Evolutionary conservation across 257 asterid species (phyloP).

Genomic region (Scutellaria minor): DNA sequence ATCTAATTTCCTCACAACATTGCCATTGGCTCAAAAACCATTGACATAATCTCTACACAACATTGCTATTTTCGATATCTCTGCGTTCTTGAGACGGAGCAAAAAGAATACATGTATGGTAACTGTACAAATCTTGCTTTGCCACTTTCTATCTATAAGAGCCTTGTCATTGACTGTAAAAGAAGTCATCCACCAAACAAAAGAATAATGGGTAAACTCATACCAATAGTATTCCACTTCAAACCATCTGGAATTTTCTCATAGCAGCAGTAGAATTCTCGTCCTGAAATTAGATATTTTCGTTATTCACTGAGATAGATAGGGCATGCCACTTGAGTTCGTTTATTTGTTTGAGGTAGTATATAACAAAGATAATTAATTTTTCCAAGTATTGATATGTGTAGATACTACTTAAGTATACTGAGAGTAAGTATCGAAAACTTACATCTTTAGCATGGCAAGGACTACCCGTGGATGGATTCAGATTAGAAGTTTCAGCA

Average conservation of each 20-base stretch:
- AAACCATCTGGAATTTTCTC: conserved; percentile 53
- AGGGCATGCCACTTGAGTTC: too few species aligned
- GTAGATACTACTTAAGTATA: background rate
- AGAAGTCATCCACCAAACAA: conserved; percentile 25
- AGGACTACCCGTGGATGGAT: conserved; percentile 48
- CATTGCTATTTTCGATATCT: conserved; percentile 26
- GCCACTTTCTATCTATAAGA: conserved; percentile 42
- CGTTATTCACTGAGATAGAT: conserved; percentile 6
- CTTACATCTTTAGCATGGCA: conserved; percentile 59
- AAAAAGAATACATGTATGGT: conserved; percentile 39
- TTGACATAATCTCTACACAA: conserved; percentile 25
- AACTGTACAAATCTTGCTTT: conserved; percentile 57
- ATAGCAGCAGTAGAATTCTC: conserved; percentile 45
- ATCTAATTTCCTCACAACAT: background rate
- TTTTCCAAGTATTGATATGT: too few species aligned
- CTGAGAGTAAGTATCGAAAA: conserved; percentile 22
- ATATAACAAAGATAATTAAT: too few species aligned
- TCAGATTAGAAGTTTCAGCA: conserved; percentile 49
- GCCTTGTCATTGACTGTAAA: conserved; percentile 27
- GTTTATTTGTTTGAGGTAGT: too few species aligned
- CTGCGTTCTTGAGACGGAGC: conserved; percentile 29
- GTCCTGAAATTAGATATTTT: conserved; percentile 52
- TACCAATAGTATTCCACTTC: conserved; percentile 37
- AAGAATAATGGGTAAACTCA: conserved; percentile 25
- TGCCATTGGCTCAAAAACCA: conserved; percentile 27